Conservation (phyloP, 306 rosid genomes). For the Dalbergia cochinchinensis region DNA sequence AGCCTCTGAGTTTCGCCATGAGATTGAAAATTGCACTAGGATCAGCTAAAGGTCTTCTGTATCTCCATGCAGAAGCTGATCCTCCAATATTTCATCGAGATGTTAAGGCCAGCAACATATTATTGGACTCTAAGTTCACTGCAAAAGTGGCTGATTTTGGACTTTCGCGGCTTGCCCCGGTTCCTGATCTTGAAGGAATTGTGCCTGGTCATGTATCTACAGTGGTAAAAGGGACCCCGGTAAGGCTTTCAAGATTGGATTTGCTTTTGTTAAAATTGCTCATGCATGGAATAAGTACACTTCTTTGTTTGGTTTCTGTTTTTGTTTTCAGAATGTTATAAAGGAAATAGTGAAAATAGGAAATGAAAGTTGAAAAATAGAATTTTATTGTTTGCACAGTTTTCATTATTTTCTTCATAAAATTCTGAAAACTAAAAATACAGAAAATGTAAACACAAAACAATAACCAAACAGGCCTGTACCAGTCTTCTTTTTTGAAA, state of each 20-base stretch:
- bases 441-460: too few species aligned
- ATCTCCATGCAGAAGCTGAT: conserved; percentile 94
- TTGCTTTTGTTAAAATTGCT: conserved; percentile 12
- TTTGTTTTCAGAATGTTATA: too few species aligned
- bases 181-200: conserved; percentile 78
- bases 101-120: conserved; percentile 92
- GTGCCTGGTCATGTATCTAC: conserved; percentile 87
- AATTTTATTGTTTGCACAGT: too few species aligned
- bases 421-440: too few species aligned
- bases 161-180: conserved; percentile 96
- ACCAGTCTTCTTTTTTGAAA: neutral
- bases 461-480: neutral
- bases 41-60: conserved; percentile 87
- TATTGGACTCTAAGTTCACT: conserved; percentile 70
- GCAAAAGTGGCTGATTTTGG: conserved; percentile 99
- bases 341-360: too few species aligned
- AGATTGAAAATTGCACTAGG: conserved; percentile 85
- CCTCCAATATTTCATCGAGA: conserved; percentile 99
- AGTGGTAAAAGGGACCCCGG: conserved; percentile 98
- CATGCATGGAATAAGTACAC: neutral
- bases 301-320: too few species aligned
- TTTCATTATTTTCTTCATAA: too few species aligned
- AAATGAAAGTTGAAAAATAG: too few species aligned
- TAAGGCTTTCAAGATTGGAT: conserved; percentile 50
- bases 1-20: conserved; percentile 69